Base-by-base conservation (phyloP, 2,329 filamentous ascomycete genomes). In the Neofusicoccum sp. region DNA sequence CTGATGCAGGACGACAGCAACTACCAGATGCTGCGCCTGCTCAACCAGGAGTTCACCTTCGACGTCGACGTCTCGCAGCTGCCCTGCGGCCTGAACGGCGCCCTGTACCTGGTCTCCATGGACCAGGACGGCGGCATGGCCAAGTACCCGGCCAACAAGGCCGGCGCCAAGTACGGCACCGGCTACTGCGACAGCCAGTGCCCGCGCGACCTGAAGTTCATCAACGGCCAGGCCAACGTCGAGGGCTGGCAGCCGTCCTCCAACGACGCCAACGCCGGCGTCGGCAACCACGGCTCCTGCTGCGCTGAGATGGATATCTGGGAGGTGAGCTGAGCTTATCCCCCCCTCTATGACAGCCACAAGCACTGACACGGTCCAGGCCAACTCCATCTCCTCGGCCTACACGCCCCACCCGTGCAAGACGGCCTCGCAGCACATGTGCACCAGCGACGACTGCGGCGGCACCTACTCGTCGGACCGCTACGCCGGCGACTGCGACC, bases 261-360 rank as follows among this genome's bases (percentile, higher is more conserved):
- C 38, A 83, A 78, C 66, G 84, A 87, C 63, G 53, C 67, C 58
- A 84, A 84, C 65, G 76, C 80, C 26, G 84, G 84, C 61, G 73
- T 78, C 20, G 82, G 82, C 20, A 72, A 72, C 43, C 74, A 80
- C 57, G 86, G 86, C 62, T 78, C 85, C 33, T 89, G 86, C 80
- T 89, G 86, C 69, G 78, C 81, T 51, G 85, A 89, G 72, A 86
- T 89, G 82, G 86, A 88, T 68, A 79, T 86, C 71, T 87, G n/a
- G n/a, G n/a, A n/a, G 85, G 84, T 41, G 40, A 8, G 34, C 24
- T 3, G 1, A 4, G 12, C 6, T 12, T 1, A 20, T 3, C n/a
- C 16, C 30, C 28, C 1, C 16, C n/a, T 6, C 26, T 16, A 12
- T 33, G 12, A n/a, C 14, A 6, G 3, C 28, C 16, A n/a, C 16